Percentiles rank a stretch among this genome's conserved stretches.
Conservation (phyloP, 768 basidiomycete species). For the Daedalea quercina region DNA sequence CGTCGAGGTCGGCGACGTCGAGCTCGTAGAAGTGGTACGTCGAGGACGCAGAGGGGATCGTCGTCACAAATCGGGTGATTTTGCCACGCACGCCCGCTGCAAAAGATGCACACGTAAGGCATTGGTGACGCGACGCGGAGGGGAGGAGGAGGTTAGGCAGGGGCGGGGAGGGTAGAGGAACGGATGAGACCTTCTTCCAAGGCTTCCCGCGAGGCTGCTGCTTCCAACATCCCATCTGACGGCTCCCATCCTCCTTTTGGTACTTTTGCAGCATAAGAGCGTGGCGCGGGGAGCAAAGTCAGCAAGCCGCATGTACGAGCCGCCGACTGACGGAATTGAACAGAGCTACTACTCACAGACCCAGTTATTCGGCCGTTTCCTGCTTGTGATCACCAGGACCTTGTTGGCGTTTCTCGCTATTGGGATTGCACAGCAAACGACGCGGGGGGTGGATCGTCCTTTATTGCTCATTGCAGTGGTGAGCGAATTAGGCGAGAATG, state of each 20-base stretch:
- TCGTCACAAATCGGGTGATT: conserved; percentile 80
- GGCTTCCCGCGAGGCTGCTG: conserved; percentile 87
- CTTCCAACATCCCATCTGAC: conserved; percentile 74
- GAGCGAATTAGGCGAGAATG: background rate
- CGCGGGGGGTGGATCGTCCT: conserved; percentile 73
- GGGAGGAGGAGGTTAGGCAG: conserved; percentile 22
- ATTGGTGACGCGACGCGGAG: conserved; percentile 18
- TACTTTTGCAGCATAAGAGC: conserved; percentile 37
- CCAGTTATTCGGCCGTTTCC: conserved; percentile 76
- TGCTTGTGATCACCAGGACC: conserved; percentile 78
- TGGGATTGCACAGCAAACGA: conserved; percentile 89
- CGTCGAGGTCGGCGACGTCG: conserved; percentile 70
- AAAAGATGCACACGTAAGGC: conserved; percentile 22
- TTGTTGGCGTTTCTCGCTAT: conserved; percentile 69
- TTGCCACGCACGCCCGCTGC: conserved; percentile 85
- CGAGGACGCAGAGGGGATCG: conserved; percentile 69
- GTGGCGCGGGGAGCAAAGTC: conserved; percentile 6
- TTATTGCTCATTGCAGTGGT: conserved; percentile 44
- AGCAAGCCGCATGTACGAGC: conserved; percentile 2
- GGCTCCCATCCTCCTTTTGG: conserved; percentile 93
- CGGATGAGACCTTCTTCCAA: conserved; percentile 93
- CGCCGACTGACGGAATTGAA: conserved; percentile 8
- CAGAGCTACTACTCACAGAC: conserved; percentile 63
- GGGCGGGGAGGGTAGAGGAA: conserved; percentile 65
- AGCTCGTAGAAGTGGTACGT: conserved; percentile 91